These are phyloP conservation scores for Tarenaya hassleriana DNA, from an alignment of 345 rosid genomes.

Conservation along the genomic window DNA sequence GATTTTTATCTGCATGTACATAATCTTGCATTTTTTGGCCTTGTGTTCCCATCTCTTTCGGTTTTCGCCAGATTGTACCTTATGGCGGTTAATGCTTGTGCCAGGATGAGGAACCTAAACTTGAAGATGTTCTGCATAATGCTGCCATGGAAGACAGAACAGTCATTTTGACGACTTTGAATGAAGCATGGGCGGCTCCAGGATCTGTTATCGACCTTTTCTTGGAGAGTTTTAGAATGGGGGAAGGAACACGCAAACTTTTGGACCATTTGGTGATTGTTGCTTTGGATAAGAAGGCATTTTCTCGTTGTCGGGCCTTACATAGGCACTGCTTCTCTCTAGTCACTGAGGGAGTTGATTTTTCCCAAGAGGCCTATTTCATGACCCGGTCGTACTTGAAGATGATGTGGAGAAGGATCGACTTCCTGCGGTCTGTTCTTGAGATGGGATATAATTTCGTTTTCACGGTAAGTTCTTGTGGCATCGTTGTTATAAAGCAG, in stretches of 20 bases:
- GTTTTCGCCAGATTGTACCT: too few species aligned
- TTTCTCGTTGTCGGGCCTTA: slow-evolving; percentile 41
- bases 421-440: slow-evolving; percentile 65
- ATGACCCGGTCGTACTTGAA: slow-evolving; percentile 73
- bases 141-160: slow-evolving; percentile 59
- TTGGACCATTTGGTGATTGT: slow-evolving; percentile 66
- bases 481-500: too few species aligned
- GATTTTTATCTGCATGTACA: too few species aligned
- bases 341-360: slow-evolving; percentile 60
- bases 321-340: slow-evolving; percentile 72
- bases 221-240: slow-evolving; percentile 66
- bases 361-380: slow-evolving; percentile 67
- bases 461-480: slow-evolving; percentile 57
- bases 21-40: too few species aligned
- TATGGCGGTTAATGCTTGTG: neutral
- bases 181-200: slow-evolving; percentile 82
- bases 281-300: slow-evolving; percentile 68
- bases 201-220: slow-evolving; percentile 62
- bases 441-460: slow-evolving; percentile 79
- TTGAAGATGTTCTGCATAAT: slow-evolving; percentile 45
- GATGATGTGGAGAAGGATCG: slow-evolving; percentile 96
- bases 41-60: too few species aligned
- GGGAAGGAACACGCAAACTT: slow-evolving; percentile 50
- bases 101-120: slow-evolving; percentile 38
- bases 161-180: slow-evolving; percentile 70